phyloP scores from a whole-genome alignment of 1,284 basidiomycete genomes.

The Leccinum fuscescens region DNA sequence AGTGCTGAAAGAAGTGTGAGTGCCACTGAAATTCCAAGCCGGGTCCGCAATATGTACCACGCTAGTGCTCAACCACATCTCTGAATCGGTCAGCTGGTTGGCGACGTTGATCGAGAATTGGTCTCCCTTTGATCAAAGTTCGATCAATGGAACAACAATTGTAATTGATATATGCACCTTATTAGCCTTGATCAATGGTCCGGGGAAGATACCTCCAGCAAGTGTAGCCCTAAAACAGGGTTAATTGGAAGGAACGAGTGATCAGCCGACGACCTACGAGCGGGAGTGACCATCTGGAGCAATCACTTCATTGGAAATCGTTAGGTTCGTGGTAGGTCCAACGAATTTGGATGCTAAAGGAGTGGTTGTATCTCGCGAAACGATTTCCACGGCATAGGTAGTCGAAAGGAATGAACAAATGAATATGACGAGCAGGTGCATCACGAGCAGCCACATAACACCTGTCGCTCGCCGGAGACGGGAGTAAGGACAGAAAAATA shows the following conservation, averaged over 20 bases:
- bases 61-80: slow-evolving; percentile 34
- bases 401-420: slow-evolving; percentile 8
- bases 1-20: slow-evolving; percentile 33
- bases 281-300: slow-evolving; percentile 43
- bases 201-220: slow-evolving; percentile 36
- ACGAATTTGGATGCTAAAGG: slow-evolving; percentile 13
- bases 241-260: not conserved
- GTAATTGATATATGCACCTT: slow-evolving; percentile 22
- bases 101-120: slow-evolving; percentile 26
- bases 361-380: slow-evolving; percentile 11
- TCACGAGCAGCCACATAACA: slow-evolving; percentile 4
- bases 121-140: slow-evolving; percentile 37
- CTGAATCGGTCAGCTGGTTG: slow-evolving; percentile 28
- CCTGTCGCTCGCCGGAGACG: not conserved
- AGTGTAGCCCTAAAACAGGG: slow-evolving; percentile 15
- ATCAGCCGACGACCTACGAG: slow-evolving; percentile 24
- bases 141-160: slow-evolving; percentile 15
- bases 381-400: slow-evolving; percentile 19
- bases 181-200: slow-evolving; percentile 34
- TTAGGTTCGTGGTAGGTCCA: slow-evolving; percentile 32
- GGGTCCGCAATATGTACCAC: slow-evolving; percentile 22
- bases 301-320: slow-evolving; percentile 37
- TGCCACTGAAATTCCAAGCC: slow-evolving; percentile 26
- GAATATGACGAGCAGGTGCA: slow-evolving; percentile 11
- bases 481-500: not conserved